Conservation (phyloP, 108 stramenopile genomes). For the Pseudonitzschia multistriata region DNA sequence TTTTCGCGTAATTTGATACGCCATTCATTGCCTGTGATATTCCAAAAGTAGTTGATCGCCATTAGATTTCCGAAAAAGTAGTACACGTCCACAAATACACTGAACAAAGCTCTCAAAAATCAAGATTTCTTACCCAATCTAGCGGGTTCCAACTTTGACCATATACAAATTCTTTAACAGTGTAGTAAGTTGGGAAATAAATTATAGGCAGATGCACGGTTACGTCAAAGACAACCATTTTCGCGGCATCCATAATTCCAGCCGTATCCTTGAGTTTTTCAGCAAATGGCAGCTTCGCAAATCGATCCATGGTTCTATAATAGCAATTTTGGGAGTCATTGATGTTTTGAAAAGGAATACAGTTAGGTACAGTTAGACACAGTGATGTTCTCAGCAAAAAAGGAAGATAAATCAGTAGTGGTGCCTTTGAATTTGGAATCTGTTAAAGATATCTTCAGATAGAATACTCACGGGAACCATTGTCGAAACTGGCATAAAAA, state of each 20-base stretch:
- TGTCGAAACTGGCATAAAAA: constrained; percentile 39
- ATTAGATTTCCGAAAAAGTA: neutral
- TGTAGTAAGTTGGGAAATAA: constrained; percentile 92
- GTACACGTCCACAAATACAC: neutral
- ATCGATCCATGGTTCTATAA: constrained; percentile 57
- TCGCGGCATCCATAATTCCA: constrained; percentile 76
- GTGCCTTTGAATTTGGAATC: neutral
- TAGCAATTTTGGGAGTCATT: neutral
- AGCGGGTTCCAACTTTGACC: constrained; percentile 75
- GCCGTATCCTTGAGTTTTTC: constrained; percentile 80
- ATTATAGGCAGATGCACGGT: constrained; percentile 84
- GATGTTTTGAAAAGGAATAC: too few species aligned
- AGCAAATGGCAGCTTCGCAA: constrained; percentile 63
- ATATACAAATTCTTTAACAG: constrained; percentile 85
- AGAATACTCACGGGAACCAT: constrained; percentile 62
- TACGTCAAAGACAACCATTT: constrained; percentile 91
- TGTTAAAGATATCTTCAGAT: too few species aligned
- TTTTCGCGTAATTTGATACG: constrained; percentile 66
- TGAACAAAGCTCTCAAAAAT: neutral
- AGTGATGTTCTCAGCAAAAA: too few species aligned
- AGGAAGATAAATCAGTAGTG: too few species aligned
- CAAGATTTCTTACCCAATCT: constrained; percentile 66
- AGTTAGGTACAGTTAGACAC: too few species aligned
- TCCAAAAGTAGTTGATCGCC: neutral
- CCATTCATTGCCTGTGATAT: constrained; percentile 46